Base-by-base conservation (phyloP, 2,329 filamentous ascomycete species). In the Zymoseptoria crescenta region DNA sequence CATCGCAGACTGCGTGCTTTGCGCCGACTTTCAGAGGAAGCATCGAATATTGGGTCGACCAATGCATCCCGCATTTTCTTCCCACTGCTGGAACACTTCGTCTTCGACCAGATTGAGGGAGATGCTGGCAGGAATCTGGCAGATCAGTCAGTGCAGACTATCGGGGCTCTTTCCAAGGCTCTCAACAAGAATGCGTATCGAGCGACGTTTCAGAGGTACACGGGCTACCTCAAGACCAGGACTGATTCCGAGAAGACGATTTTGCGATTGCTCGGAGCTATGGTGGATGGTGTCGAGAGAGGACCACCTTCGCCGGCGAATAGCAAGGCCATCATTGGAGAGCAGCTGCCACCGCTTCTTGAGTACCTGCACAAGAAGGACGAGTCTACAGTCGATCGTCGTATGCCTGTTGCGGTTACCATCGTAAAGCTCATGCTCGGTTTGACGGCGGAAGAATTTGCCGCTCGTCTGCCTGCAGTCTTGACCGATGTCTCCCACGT, bases 401-500 rank as follows among this genome's bases (percentile, higher is more conserved):
- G 94, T 72, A 87, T 96, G 35, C 92, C 93, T 0, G 88, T 96
- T 4, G 92, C 91, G 27, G 84, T 96, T 41, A 91, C 94, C 28
- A 84, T 93, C 50, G 88, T 96, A 61, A 96, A 96, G 74, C 81
- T 97, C 16, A 78, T 99, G 56, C 88, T 88, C 60, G 77, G 96
- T 19, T 80, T 99, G 24, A 88, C 94, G 0, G 77, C 84, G 53
- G 79, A 86, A 6, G 83, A 90, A 54, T 84, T 96, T 70, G 82
- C 87, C 53, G 81, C 86, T 60, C 86, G 87, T 59, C 80, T 99
- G 19, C 89, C 93, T 0, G 84, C 88, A 8, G 87, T 97, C 2
- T 80, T 99, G 52, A 89, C 94, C 0, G 94, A 99, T 72, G 88
- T 97, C 30, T 95, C 89, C 70, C 89, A 96, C 65, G 96, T 97